phyloP scores from a whole-genome alignment of 331 rosid genomes.

The Erythrophleum ivorense region DNA sequence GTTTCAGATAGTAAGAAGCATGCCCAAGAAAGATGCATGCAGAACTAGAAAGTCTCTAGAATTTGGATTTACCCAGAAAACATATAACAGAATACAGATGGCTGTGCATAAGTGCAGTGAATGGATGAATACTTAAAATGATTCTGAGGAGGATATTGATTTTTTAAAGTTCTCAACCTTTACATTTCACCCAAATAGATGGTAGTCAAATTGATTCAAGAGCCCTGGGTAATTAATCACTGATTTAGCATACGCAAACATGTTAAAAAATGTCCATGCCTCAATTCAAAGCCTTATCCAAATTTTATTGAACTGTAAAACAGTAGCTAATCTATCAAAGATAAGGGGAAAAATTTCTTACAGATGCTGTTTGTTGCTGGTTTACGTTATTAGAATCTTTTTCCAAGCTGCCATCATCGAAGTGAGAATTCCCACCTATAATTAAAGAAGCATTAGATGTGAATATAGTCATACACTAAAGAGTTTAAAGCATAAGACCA shows the following conservation, averaged over 20 bases:
- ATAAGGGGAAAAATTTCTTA: conserved; percentile 40
- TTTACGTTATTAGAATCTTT: conserved; percentile 48
- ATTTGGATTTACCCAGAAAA: conserved; percentile 10
- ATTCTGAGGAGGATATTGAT: conserved; percentile 23
- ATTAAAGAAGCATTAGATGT: conserved; percentile 30
- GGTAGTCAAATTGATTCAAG: conserved; percentile 32
- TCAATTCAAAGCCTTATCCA: conserved; percentile 30
- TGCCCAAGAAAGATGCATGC: conserved; percentile 7
- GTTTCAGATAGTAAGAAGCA: neutral
- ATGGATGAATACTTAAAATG: conserved; percentile 21
- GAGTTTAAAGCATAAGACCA: conserved; percentile 2
- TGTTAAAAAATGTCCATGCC: conserved; percentile 16
- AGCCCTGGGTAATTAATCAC: conserved; percentile 6
- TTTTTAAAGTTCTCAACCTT: conserved; percentile 11
- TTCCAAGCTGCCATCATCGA: conserved; percentile 52
- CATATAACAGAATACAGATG: conserved; percentile 7
- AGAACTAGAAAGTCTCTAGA: conserved; percentile 11
- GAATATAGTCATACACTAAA: neutral
- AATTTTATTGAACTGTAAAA: conserved; percentile 9
- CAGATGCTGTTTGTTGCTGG: conserved; percentile 49
- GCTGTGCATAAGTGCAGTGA: neutral
- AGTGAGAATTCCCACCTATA: conserved; percentile 61
- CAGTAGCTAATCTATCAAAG: conserved; percentile 18
- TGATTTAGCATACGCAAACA: conserved; percentile 10
- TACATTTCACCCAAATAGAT: neutral